Base-by-base conservation (phyloP, 2,329 filamentous ascomycete genomes). In the Beauveria sp. region DNA sequence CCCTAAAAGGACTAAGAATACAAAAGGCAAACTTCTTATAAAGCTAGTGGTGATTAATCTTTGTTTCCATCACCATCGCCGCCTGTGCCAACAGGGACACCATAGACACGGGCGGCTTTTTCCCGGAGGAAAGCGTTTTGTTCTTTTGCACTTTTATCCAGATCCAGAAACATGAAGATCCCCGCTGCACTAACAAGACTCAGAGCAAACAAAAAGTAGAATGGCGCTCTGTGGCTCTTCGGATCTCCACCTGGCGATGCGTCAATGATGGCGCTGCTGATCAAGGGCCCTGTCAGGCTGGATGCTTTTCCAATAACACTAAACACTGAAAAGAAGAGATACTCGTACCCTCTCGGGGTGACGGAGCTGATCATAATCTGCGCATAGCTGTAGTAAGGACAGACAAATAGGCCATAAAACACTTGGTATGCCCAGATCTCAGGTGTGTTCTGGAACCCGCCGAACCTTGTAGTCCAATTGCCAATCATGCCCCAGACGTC, bases 341-440 rank as follows among this genome's bases (percentile, higher is more conserved):
- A 88, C 65, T 89, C 86, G 67, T 88, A 84, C 40, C 86, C 86
- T 3, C 83, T 77, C 0, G 86, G 86, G 0, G 86, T 88, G 1
- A 89, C 84, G 66, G 87, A 86, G 3, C 81, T 84, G 65, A 89
- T 89, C 80, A 89, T 86, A 66, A 86, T 88, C 69, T 88, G 86
- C 0, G 80, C 83, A 71, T 89, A 89, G 51, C 82, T 84, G 70
- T 88, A 89, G 85, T 85, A 88, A 0, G 86, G 85, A 64, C 86
- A 87, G 8, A 88, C 82, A 54, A 88, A 79, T 1, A 89, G 74
- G 0, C 86, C 86, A 66, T 88, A 89, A 65, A 85, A 86, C 6
- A 70, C 72, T 63, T 78, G 75, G 62, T 77, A 78, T 0, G 75
- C 54, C 76, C 76, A 79, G 26, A 78, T 66, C 62, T 79, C 77